A percentile compares a stretch with the other conserved stretches of the same genome.
Evolutionary conservation across 2,329 filamentous ascomycete genomes (phyloP).

Genomic region (Phaeoacremonium minimum): DNA sequence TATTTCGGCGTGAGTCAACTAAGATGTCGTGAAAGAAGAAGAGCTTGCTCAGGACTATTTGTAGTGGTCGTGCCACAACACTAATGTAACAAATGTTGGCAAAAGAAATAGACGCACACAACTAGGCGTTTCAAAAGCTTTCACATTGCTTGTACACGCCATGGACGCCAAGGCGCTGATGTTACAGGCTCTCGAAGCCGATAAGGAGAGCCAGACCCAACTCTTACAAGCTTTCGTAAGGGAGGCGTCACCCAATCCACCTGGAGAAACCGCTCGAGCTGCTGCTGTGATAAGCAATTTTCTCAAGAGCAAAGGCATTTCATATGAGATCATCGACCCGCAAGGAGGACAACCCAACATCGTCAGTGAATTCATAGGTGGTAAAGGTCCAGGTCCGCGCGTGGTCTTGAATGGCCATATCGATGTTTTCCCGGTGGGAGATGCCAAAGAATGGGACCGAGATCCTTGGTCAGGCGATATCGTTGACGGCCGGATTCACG

Average conservation of each 20-base stretch:
- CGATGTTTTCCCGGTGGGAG: conserved; percentile 32
- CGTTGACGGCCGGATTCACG: conserved; percentile 24
- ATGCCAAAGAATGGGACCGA: conserved; percentile 24
- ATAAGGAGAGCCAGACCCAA: conserved; percentile 2
- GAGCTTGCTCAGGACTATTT: too few relatives aligned
- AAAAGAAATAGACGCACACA: too few relatives aligned
- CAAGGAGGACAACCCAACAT: conserved; percentile 24
- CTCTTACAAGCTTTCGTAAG: conserved; percentile 18
- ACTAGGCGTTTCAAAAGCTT: too few relatives aligned
- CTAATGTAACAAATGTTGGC: too few relatives aligned
- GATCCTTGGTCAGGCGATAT: conserved; percentile 30
- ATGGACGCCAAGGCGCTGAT: conserved; percentile 11
- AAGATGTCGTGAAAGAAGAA: too few relatives aligned
- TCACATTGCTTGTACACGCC: too few relatives aligned
- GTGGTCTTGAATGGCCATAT: conserved; percentile 36
- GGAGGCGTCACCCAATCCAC: conserved; percentile 29
- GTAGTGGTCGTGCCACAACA: too few relatives aligned
- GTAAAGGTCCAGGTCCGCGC: conserved; percentile 15
- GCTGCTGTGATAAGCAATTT: conserved; percentile 23
- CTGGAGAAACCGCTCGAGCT: conserved; percentile 28
- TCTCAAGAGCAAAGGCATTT: conserved; percentile 17
- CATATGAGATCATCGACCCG: conserved; percentile 20
- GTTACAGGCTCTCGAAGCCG: conserved; percentile 5
- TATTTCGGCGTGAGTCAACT: too few relatives aligned
- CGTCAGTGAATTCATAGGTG: conserved; percentile 21